Conservation (phyloP, 75 land plant genomes). For the Pseudotsuga menziesii region DNA sequence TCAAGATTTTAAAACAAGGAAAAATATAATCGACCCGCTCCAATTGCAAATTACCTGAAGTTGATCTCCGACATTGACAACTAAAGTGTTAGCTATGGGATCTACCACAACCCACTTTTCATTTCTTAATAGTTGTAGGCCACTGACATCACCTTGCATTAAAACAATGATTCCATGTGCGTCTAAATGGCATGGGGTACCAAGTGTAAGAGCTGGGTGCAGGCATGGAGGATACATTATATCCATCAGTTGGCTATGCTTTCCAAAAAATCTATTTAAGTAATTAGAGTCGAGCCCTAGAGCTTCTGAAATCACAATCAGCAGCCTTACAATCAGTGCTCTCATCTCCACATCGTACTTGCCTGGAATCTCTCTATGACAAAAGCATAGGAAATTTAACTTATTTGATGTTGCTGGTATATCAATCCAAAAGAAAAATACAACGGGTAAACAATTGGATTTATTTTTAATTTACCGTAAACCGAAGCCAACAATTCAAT, state of each 20-base stretch:
- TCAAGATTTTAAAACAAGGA: no score
- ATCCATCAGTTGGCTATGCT: slow-evolving; percentile 44
- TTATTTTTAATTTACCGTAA: no score
- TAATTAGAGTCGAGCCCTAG: slow-evolving; percentile 35
- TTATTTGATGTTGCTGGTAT: no score
- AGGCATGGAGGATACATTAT: slow-evolving; percentile 74
- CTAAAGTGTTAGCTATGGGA: neutral
- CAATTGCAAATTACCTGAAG: neutral
- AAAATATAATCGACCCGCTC: no score
- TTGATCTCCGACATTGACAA: neutral
- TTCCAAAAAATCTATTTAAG: slow-evolving; percentile 35
- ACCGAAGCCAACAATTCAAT: no score
- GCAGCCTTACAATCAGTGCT: slow-evolving; percentile 21
- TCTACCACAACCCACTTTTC: slow-evolving; percentile 21
- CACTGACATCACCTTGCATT: slow-evolving; percentile 23
- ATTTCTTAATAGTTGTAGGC: slow-evolving; percentile 20
- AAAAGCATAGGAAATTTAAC: neutral
- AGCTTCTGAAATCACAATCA: slow-evolving; percentile 49
- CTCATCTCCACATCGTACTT: slow-evolving; percentile 24
- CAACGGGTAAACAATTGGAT: no score
- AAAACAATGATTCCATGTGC: slow-evolving; percentile 17
- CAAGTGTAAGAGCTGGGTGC: slow-evolving; percentile 55
- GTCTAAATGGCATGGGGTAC: slow-evolving; percentile 21
- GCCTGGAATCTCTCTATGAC: slow-evolving; percentile 26
- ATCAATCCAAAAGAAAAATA: no score